Conservation (phyloP, 805 yeast species). For the Candida schatavii region DNA sequence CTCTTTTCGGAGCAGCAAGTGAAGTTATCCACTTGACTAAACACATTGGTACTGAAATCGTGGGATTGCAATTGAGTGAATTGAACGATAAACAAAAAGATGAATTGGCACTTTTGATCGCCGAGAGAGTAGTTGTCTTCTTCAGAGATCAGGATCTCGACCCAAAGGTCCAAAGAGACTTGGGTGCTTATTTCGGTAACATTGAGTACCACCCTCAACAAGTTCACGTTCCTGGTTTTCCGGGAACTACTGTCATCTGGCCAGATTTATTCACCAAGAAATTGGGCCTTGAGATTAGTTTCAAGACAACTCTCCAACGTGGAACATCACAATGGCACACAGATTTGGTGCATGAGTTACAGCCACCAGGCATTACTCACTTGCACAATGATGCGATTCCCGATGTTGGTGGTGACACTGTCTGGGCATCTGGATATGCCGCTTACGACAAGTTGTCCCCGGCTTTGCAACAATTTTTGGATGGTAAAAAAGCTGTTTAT, state of each 20-base stretch:
- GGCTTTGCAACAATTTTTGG: conserved; percentile 48
- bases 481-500: conserved; percentile 48
- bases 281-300: conserved; percentile 25
- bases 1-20: conserved; percentile 25
- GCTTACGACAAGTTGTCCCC: conserved; percentile 57
- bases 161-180: conserved; percentile 27
- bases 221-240: conserved; percentile 17
- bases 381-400: conserved; percentile 41
- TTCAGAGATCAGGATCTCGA: conserved; percentile 31
- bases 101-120: conserved; percentile 27
- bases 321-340: conserved; percentile 35
- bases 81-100: conserved; percentile 26
- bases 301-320: conserved; percentile 20
- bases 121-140: conserved; percentile 30
- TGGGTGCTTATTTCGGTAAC: conserved; percentile 28
- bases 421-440: conserved; percentile 58
- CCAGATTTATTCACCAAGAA: conserved; percentile 32
- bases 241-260: conserved; percentile 43
- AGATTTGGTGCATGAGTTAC: conserved; percentile 34
- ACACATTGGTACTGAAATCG: conserved; percentile 29
- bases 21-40: conserved; percentile 25
- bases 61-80: conserved; percentile 27
- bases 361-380: conserved; percentile 39
- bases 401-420: conserved; percentile 52
- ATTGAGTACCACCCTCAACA: conserved; percentile 29